These are phyloP conservation scores for Zygoascus biomembranicola DNA, from an alignment of 805 yeast species.

Conservation along the genomic window DNA sequence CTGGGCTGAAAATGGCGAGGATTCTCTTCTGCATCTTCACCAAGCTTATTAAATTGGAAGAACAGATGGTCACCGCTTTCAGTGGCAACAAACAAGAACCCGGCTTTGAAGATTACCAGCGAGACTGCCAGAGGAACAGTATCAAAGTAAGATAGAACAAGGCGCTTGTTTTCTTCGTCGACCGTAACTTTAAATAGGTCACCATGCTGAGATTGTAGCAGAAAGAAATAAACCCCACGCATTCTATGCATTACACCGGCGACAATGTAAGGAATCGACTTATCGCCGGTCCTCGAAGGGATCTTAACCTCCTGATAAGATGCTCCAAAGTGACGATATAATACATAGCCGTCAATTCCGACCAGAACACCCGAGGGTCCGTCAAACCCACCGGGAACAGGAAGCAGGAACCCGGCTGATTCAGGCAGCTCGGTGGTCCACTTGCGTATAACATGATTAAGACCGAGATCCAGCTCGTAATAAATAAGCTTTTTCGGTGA, in stretches of 20 bases:
- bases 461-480: slow-evolving; percentile 80
- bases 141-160: slow-evolving; percentile 49
- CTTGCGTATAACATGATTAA: slow-evolving; percentile 61
- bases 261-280: slow-evolving; percentile 32
- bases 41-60: slow-evolving; percentile 42
- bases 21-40: slow-evolving; percentile 16
- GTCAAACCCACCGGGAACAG: slow-evolving; percentile 64
- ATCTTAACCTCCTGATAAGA: slow-evolving; percentile 29
- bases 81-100: slow-evolving; percentile 62
- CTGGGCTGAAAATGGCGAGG: background rate
- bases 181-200: slow-evolving; percentile 65
- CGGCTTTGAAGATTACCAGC: slow-evolving; percentile 60
- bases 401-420: slow-evolving; percentile 45
- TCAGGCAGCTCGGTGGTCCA: slow-evolving; percentile 34
- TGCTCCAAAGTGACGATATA: slow-evolving; percentile 25
- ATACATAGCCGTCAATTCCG: slow-evolving; percentile 47
- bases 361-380: slow-evolving; percentile 66
- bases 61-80: slow-evolving; percentile 55
- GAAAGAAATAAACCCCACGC: slow-evolving; percentile 53
- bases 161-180: slow-evolving; percentile 26
- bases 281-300: slow-evolving; percentile 47
- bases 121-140: slow-evolving; percentile 53
- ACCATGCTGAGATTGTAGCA: slow-evolving; percentile 65
- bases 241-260: slow-evolving; percentile 58
- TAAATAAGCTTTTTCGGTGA: slow-evolving; percentile 40